phyloP scores from a whole-genome alignment of 148 eudicot species.

The Amaranthus cruentus region DNA sequence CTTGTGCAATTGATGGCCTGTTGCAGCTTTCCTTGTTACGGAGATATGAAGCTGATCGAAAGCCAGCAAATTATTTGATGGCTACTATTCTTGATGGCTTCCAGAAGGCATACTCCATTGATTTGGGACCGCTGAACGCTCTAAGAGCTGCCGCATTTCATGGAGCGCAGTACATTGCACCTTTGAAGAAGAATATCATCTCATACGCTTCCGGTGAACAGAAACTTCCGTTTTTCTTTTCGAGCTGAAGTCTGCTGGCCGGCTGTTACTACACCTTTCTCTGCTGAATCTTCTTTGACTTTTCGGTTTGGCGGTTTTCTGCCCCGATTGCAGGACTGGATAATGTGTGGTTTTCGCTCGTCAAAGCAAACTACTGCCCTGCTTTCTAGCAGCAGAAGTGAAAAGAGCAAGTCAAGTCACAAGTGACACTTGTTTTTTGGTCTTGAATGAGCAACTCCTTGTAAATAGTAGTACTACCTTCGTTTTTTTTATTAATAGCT shows the following conservation, averaged over 20 bases:
- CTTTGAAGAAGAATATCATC: constrained; percentile 73
- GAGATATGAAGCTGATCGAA: constrained; percentile 84
- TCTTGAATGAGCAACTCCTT: not conserved
- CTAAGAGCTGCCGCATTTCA: constrained; percentile 81
- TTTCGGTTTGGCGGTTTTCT: no score
- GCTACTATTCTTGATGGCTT: constrained; percentile 83
- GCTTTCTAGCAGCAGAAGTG: not conserved
- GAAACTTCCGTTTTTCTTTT: constrained; percentile 63
- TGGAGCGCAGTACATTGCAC: constrained; percentile 73
- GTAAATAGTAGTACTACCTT: not conserved
- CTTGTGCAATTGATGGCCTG: constrained; percentile 9
- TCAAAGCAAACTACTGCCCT: not conserved
- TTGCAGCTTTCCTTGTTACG: constrained; percentile 54
- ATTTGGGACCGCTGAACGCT: constrained; percentile 75
- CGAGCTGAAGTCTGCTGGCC: constrained; percentile 15
- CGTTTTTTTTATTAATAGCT: not conserved
- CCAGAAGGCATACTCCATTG: constrained; percentile 84
- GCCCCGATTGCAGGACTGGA: not conserved
- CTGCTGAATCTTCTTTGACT: no score
- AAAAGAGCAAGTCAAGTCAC: not conserved
- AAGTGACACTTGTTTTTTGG: not conserved
- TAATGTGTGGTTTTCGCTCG: not conserved
- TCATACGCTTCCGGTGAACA: constrained; percentile 83
- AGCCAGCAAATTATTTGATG: constrained; percentile 71
- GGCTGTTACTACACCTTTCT: not conserved